phyloP scores from a whole-genome alignment of 805 yeast species.

The Schizosaccharomyces osmophilus region DNA sequence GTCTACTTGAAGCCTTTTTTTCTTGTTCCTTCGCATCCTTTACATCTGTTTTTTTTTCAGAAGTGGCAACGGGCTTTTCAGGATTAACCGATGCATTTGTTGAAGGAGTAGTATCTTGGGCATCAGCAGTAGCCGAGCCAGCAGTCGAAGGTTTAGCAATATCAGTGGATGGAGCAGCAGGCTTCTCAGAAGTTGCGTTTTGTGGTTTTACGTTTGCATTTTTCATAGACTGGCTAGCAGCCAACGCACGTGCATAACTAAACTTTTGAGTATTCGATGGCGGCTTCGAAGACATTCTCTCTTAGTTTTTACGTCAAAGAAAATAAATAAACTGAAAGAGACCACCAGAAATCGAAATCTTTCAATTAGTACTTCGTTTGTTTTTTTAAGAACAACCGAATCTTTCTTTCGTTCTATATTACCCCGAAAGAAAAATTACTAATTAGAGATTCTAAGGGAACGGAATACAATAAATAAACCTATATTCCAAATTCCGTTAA shows the following conservation, averaged over 20 bases:
- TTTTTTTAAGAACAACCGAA: background rate
- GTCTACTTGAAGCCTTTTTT: too few relatives aligned
- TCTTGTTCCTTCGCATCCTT: too few relatives aligned
- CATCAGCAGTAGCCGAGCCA: background rate
- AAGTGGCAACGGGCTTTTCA: too few relatives aligned
- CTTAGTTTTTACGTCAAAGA: background rate
- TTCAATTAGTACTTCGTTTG: background rate
- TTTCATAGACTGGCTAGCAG: background rate
- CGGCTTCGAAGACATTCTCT: background rate
- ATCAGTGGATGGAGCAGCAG: background rate
- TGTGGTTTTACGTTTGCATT: background rate
- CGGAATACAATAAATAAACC: background rate
- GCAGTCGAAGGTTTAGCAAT: background rate
- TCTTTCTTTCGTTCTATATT: background rate
- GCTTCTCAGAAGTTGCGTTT: background rate
- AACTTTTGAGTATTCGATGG: background rate
- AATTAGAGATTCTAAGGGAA: background rate
- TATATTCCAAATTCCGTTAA: background rate
- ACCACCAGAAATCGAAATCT: background rate
- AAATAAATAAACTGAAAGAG: background rate
- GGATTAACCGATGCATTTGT: too few relatives aligned
- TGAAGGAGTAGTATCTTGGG: too few relatives aligned
- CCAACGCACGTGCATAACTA: slow-evolving; percentile 1
- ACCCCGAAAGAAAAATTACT: background rate
- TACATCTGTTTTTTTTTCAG: too few relatives aligned